A percentile compares a stretch with the other conserved stretches of the same genome.
Evolutionary conservation across 2,329 filamentous ascomycete species (phyloP).

Genomic region (Dendrostoma leiphaemia): DNA sequence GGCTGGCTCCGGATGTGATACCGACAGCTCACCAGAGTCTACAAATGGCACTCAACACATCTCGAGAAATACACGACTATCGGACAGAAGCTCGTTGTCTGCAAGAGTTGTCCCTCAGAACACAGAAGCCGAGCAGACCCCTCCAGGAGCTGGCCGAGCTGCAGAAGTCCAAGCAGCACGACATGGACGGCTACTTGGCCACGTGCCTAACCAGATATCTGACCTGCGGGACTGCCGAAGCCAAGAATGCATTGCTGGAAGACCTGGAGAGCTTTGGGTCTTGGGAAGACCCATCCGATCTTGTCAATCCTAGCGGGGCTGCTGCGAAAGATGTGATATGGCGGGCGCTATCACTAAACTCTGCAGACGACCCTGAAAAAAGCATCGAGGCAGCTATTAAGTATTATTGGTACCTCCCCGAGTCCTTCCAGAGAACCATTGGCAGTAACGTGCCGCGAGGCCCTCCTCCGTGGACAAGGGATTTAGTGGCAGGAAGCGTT

Average conservation of each 20-base stretch:
- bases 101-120: neutral
- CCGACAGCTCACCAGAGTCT: neutral
- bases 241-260: neutral
- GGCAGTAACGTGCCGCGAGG: too few species aligned
- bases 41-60: neutral
- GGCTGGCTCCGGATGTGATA: neutral
- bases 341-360: too few species aligned
- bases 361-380: too few species aligned
- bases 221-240: neutral
- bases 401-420: too few species aligned
- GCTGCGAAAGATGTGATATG: too few species aligned
- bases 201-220: neutral
- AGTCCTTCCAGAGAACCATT: too few species aligned
- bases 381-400: too few species aligned
- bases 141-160: neutral
- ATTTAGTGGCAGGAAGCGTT: too few species aligned
- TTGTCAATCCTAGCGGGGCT: too few species aligned
- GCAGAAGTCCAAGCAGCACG: neutral
- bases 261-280: neutral
- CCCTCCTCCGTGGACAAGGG: too few species aligned
- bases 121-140: neutral
- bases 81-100: neutral
- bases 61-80: neutral
- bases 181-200: neutral
- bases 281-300: too few species aligned